Evolutionary conservation across 1,284 basidiomycete species (phyloP), one percentile per base, ranked within the genome.

Genomic region (Heimioporus retisporus): DNA sequence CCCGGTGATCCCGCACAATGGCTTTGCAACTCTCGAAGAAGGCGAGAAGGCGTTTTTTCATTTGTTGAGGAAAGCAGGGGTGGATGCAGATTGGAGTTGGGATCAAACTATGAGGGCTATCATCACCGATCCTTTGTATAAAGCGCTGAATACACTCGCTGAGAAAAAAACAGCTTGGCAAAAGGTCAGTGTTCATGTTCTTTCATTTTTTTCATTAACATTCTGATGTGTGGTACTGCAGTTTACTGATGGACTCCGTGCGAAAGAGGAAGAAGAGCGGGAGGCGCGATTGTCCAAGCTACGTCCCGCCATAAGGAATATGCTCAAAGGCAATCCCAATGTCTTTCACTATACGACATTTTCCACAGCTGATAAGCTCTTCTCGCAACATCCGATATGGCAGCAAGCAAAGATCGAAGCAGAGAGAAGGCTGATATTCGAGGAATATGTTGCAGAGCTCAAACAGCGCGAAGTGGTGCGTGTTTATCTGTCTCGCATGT

Each of bases 81-180:
- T 99, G 59, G 94, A 96, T 81, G 90, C 93, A 58, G 91, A 88
- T 71, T 98, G 95, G 94, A 97, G 96, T 25, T 99, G 98, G 98
- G 98, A 99, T 80, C 91, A 95, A 81, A 96, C 97, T 58, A 98
- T 99, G 94, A 90, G 97, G 74, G 93, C 94, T 72, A 96, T 98
- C 80, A 97, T 99, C 81, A 98, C 96, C 72, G 97, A 99, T 83
- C 97, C 98, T 50, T 82, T 98, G 71, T 99, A 98, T 84, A 98
- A 97, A 83, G 93, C 96, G 59, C 85, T 99, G 68, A 95, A 95
- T 77, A 95, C 94, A 56, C 85, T 99, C 60, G 94, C 96, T 6
- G 96, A 99, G 82, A 97, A 97, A 83, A 99, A 98, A 81, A 85
- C 91, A 57, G 92, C 93, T 58, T 99, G 93, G 88, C 93, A 96